Evolutionary conservation across 495 filamentous ascomycete genomes (phyloP).

Genomic region (Xylaria flabelliformis): DNA sequence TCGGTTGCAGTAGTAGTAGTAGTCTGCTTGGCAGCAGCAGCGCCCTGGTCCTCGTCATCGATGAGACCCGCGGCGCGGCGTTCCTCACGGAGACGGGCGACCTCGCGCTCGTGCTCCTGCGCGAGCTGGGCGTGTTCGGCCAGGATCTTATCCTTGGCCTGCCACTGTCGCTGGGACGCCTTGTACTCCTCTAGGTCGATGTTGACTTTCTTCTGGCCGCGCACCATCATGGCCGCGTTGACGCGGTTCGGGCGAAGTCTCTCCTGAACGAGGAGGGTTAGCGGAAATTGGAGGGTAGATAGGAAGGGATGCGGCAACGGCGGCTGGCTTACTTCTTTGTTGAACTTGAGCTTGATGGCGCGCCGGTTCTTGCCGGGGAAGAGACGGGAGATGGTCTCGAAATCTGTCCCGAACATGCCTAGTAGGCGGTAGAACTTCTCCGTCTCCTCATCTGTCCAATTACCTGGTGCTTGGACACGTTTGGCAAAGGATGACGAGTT

Average conservation of each 20-base stretch:
- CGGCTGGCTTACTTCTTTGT: constrained; percentile 62
- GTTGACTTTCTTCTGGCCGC: constrained; percentile 57
- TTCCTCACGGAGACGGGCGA: constrained; percentile 51
- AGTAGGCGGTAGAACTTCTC: constrained; percentile 86
- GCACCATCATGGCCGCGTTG: constrained; percentile 65
- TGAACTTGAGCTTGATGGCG: constrained; percentile 91
- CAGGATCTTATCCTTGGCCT: constrained; percentile 67
- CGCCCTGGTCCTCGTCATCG: constrained; percentile 46
- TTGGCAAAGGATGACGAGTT: constrained; percentile 78
- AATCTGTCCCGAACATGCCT: constrained; percentile 90
- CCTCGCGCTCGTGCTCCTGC: constrained; percentile 68
- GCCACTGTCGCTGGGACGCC: constrained; percentile 63
- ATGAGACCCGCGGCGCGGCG: constrained; percentile 40
- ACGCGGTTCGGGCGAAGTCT: constrained; percentile 72
- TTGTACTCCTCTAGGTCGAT: constrained; percentile 74
- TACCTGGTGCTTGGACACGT: constrained; percentile 66
- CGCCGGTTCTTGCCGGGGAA: constrained; percentile 77
- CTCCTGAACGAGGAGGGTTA: constrained; percentile 52
- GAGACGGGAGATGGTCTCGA: constrained; percentile 82
- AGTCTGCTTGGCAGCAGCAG: constrained; percentile 27
- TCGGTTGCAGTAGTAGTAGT: constrained; percentile 28
- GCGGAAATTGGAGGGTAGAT: background rate
- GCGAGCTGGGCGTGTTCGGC: constrained; percentile 72
- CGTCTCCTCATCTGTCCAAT: constrained; percentile 79
- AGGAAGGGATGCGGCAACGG: background rate